A percentile compares a stretch with the other conserved stretches of the same genome.
Evolutionary conservation across 2,329 filamentous ascomycete species (phyloP).

Genomic region (Acrocalymma vagum): DNA sequence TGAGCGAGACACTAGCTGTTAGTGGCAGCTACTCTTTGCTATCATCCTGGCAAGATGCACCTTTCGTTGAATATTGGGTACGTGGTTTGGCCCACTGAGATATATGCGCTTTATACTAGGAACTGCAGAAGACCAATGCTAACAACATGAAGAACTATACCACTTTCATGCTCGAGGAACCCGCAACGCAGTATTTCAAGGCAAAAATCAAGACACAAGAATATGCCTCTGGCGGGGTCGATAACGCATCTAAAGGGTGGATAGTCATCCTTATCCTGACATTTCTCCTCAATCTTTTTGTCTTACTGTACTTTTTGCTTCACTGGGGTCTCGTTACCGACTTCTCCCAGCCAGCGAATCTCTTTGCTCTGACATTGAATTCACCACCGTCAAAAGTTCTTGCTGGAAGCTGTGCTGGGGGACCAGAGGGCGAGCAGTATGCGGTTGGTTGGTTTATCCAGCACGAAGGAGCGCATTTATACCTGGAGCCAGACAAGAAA

Average conservation of each 20-base stretch:
- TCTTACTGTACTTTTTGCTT: constrained; percentile 67
- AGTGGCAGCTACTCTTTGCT: constrained; percentile 72
- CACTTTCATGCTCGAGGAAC: constrained; percentile 43
- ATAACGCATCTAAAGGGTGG: constrained; percentile 70
- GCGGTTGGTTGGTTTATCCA: constrained; percentile 50
- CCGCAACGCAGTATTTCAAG: constrained; percentile 66
- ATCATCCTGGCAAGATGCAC: constrained; percentile 63
- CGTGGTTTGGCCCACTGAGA: no score
- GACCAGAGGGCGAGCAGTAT: constrained; percentile 58
- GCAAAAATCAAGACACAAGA: constrained; percentile 69
- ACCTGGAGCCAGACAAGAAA: constrained; percentile 51
- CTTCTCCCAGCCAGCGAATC: constrained; percentile 77
- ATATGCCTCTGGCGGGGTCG: constrained; percentile 71
- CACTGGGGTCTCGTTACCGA: constrained; percentile 73
- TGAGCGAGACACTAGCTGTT: constrained; percentile 75
- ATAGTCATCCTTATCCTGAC: constrained; percentile 71
- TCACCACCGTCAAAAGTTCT: constrained; percentile 59
- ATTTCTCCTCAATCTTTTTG: constrained; percentile 71
- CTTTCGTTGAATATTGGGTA: constrained; percentile 62
- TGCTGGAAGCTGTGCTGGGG: constrained; percentile 62
- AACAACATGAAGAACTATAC: constrained; percentile 47
- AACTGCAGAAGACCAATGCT: no score
- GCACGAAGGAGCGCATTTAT: constrained; percentile 58
- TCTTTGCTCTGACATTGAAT: constrained; percentile 75
- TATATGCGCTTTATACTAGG: no score